These are phyloP conservation scores for Xylariaceae sp. DNA, from an alignment of 2,329 filamentous ascomycete genomes.

Conservation along the genomic window DNA sequence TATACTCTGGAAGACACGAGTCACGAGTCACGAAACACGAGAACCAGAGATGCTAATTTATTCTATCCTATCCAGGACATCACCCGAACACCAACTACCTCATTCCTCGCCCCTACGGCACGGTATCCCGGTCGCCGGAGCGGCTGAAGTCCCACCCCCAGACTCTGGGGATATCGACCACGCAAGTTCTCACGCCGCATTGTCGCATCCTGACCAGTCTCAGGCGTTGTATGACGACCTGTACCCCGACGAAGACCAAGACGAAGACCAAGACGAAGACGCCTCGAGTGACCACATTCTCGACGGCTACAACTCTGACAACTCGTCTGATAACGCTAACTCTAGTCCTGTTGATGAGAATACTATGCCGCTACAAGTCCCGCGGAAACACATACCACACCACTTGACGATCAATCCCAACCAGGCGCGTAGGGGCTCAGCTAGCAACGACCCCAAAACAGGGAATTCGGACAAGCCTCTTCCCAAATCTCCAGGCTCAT, in stretches of 20 bases:
- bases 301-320: conserved; percentile 32
- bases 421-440: conserved; percentile 29
- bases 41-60: conserved; percentile 23
- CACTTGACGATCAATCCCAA: conserved; percentile 46
- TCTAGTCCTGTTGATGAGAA: conserved; percentile 36
- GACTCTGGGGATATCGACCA: conserved; percentile 34
- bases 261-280: conserved; percentile 29
- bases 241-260: conserved; percentile 35
- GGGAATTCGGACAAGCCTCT: conserved; percentile 49
- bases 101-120: conserved; percentile 17
- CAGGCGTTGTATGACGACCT: conserved; percentile 38
- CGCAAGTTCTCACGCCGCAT: conserved; percentile 40
- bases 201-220: conserved; percentile 40
- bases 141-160: conserved; percentile 28
- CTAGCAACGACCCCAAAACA: conserved; percentile 29
- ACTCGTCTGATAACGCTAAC: conserved; percentile 34
- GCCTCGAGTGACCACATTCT: conserved; percentile 31
- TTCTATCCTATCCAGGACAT: conserved; percentile 27
- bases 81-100: conserved; percentile 20
- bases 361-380: conserved; percentile 42
- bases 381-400: conserved; percentile 46
- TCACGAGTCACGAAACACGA: background rate
- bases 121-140: conserved; percentile 21
- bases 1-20: background rate
- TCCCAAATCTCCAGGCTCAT: conserved; percentile 48